A percentile compares a stretch with the other conserved stretches of the same genome.
Conservation (phyloP, 345 rosid genomes). For the Citrus trifoliata region DNA sequence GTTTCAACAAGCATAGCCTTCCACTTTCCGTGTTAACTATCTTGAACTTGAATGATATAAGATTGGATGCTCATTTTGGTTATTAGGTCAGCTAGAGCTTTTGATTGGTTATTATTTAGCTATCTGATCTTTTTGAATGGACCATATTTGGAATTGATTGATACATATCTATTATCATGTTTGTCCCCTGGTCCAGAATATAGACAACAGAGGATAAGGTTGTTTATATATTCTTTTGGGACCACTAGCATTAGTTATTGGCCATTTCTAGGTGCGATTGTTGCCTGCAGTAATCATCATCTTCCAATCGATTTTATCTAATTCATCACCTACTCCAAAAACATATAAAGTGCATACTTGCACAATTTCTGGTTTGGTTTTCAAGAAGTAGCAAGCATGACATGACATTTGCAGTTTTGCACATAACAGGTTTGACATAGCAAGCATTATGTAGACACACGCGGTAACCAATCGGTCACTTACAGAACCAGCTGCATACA, state of each 20-base stretch:
- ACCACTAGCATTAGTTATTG: not conserved
- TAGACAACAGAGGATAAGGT: not conserved
- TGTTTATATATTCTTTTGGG: not conserved
- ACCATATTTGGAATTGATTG: not conserved
- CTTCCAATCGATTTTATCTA: not conserved
- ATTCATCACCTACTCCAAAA: no score
- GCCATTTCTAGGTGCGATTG: not conserved
- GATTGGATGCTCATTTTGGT: not conserved
- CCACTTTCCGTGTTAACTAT: not conserved
- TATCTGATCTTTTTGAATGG: not conserved
- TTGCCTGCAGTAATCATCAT: not conserved
- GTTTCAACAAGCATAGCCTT: not conserved
- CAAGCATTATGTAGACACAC: no score
- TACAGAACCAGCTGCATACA: no score
- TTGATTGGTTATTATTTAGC: not conserved
- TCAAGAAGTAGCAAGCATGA: no score
- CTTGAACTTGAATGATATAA: not conserved
- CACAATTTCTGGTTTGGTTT: no score
- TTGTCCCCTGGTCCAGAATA: not conserved
- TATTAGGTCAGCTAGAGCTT: not conserved
- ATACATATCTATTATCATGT: not conserved
- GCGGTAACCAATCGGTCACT: no score
- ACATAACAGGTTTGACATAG: not conserved
- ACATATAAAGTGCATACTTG: no score
- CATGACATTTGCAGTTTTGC: no score